These are phyloP conservation scores for Teunomyces lycoperdinae DNA, from an alignment of 805 yeast genomes.

Conservation along the genomic window DNA sequence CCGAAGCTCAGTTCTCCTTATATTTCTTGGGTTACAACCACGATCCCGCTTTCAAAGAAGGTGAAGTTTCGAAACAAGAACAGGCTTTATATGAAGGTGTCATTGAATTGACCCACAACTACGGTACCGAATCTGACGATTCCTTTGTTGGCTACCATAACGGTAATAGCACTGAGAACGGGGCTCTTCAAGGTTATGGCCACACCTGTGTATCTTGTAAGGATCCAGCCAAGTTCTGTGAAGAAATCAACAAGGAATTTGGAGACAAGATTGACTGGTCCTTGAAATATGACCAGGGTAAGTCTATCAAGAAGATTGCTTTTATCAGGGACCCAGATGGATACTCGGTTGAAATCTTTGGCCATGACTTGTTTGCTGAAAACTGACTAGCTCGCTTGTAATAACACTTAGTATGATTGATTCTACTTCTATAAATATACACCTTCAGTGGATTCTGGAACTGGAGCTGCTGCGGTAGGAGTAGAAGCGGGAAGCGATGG, in stretches of 20 bases:
- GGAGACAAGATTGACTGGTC: slow-evolving; percentile 53
- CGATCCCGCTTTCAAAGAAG: slow-evolving; percentile 41
- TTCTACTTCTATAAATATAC: background rate
- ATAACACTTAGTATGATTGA: background rate
- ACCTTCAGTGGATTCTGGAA: background rate
- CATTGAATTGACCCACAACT: slow-evolving; percentile 89
- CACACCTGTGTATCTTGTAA: slow-evolving; percentile 75
- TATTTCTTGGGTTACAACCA: slow-evolving; percentile 80
- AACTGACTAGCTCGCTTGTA: background rate
- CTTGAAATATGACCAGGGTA: slow-evolving; percentile 54
- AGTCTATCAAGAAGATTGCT: slow-evolving; percentile 54
- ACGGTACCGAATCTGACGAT: slow-evolving; percentile 86
- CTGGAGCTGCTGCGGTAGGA: background rate
- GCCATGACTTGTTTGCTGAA: slow-evolving; percentile 27
- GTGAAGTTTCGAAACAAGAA: slow-evolving; percentile 26
- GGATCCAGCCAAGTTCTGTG: slow-evolving; percentile 57
- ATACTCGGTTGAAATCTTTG: slow-evolving; percentile 74
- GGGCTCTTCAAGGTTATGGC: slow-evolving; percentile 77
- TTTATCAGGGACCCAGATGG: slow-evolving; percentile 88
- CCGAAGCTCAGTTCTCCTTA: slow-evolving; percentile 74
- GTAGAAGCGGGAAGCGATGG: too few relatives aligned
- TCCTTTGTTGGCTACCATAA: slow-evolving; percentile 72
- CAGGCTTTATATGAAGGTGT: slow-evolving; percentile 60
- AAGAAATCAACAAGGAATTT: slow-evolving; percentile 46
- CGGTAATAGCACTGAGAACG: slow-evolving; percentile 59